Conservation (phyloP, 441 rosid species). For the Viola pubescens region DNA sequence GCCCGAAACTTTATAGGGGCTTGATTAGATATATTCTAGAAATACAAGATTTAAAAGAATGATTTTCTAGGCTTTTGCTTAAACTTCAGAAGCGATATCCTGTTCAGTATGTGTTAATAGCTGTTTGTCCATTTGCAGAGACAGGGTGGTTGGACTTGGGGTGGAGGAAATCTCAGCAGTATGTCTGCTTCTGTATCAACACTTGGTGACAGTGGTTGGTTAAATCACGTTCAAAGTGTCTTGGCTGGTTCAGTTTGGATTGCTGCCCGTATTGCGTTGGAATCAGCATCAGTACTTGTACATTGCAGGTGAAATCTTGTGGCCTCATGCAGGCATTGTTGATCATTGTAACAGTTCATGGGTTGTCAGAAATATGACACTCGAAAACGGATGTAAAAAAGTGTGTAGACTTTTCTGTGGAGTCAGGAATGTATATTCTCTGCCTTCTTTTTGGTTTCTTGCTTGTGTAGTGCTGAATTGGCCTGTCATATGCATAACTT, state of each 20-base stretch:
- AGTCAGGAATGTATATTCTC: no score
- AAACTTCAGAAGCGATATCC: neutral
- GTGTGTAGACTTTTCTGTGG: no score
- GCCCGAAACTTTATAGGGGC: neutral
- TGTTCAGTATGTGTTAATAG: constrained; percentile 9
- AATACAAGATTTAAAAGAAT: neutral
- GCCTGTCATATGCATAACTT: no score
- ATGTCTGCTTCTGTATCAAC: constrained; percentile 99
- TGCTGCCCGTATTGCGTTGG: constrained; percentile 88
- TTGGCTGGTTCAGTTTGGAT: constrained; percentile 99
- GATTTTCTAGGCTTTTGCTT: constrained; percentile 1
- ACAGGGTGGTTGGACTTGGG: constrained; percentile 99
- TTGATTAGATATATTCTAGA: neutral
- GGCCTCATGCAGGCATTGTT: no score
- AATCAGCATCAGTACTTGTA: constrained; percentile 94
- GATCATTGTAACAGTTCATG: no score
- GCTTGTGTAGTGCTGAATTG: no score
- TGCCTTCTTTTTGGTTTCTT: no score
- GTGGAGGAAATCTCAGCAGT: constrained; percentile 98
- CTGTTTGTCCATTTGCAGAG: constrained; percentile 42
- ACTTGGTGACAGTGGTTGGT: constrained; percentile 98
- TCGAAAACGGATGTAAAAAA: no score
- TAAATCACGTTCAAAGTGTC: constrained; percentile 89
- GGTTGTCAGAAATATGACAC: no score
- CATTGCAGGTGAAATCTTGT: constrained; percentile 77